These are phyloP conservation scores for Ustulina deusta DNA, from an alignment of 2,329 filamentous ascomycete genomes.

Conservation along the genomic window DNA sequence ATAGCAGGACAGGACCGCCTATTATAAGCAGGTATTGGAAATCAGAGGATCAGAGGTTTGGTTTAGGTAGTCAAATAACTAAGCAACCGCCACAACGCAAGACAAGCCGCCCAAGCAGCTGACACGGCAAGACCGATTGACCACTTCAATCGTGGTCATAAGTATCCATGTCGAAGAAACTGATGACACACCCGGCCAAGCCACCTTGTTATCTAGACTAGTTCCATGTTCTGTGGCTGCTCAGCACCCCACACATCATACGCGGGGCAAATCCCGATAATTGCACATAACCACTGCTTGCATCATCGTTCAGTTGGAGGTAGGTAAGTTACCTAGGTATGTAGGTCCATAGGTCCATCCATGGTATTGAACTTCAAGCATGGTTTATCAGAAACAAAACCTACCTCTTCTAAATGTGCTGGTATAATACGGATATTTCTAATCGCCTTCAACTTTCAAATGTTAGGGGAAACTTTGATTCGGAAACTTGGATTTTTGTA, in stretches of 20 bases:
- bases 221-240: neutral
- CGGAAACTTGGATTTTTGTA: neutral
- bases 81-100: neutral
- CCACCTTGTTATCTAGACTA: constrained; percentile 20
- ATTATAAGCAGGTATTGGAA: constrained; percentile 13
- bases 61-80: neutral
- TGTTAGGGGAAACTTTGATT: neutral
- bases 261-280: constrained; percentile 35
- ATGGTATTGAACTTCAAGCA: no score
- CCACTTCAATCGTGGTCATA: neutral
- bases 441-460: no score
- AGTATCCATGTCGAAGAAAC: constrained; percentile 14
- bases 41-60: neutral
- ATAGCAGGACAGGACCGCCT: neutral
- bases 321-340: no score
- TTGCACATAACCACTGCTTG: constrained; percentile 13
- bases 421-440: neutral
- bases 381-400: no score
- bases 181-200: constrained; percentile 35
- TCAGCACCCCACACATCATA: neutral
- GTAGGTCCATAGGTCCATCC: no score
- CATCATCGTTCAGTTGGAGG: neutral
- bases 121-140: constrained; percentile 7
- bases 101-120: neutral
- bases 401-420: neutral